These are phyloP conservation scores for Cyathus striatus DNA, from an alignment of 768 basidiomycete genomes.

Conservation along the genomic window DNA sequence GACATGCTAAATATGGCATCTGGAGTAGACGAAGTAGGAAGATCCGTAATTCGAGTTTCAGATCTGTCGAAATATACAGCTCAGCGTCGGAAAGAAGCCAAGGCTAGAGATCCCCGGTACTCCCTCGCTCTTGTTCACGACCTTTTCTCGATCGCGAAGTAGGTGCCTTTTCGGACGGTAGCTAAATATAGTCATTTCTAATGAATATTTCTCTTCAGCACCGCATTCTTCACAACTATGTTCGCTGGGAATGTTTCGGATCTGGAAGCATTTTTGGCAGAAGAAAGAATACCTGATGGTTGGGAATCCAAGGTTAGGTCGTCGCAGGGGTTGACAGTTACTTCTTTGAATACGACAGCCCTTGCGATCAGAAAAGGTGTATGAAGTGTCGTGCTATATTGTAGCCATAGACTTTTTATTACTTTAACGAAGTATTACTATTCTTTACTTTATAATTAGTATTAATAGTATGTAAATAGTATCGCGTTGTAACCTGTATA, in stretches of 20 bases:
- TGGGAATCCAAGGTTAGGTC: constrained; percentile 55
- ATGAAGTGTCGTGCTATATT: no score
- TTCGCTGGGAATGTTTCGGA: constrained; percentile 53
- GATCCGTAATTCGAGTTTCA: not conserved
- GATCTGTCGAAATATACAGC: not conserved
- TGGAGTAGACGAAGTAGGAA: not conserved
- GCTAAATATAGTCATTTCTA: not conserved
- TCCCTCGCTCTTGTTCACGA: not conserved
- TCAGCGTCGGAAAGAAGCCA: not conserved
- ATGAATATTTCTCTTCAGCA: not conserved
- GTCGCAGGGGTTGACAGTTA: constrained; percentile 49
- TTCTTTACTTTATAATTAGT: no score
- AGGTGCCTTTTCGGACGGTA: not conserved
- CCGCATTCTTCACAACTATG: constrained; percentile 2
- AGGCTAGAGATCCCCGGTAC: not conserved
- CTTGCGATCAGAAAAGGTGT: no score
- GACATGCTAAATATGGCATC: not conserved
- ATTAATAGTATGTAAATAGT: no score
- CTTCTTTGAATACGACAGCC: constrained; percentile 40
- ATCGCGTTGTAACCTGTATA: no score
- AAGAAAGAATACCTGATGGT: constrained; percentile 60
- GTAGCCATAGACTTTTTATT: no score
- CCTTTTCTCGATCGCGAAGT: not conserved
- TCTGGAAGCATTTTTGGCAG: constrained; percentile 42
- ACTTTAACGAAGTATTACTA: no score